phyloP scores from a whole-genome alignment of 2,329 filamentous ascomycete genomes.

The Coniochaeta sp. region DNA sequence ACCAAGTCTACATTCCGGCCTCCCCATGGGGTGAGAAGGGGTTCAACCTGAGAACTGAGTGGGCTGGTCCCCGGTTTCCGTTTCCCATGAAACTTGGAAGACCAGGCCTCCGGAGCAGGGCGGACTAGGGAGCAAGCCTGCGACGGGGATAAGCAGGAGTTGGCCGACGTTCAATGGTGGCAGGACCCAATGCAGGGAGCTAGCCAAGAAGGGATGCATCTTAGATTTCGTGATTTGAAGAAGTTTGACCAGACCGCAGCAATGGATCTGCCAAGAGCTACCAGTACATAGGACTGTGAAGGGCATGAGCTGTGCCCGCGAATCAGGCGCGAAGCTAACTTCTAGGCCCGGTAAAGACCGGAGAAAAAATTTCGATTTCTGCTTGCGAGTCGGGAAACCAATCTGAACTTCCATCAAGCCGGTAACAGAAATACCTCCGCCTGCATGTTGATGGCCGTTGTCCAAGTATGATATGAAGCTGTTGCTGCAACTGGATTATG shows the following conservation, averaged over 20 bases:
- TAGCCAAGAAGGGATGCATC: not conserved
- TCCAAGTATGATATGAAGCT: not conserved
- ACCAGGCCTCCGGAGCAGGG: no score
- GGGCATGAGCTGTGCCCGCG: not conserved
- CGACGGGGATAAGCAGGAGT: not conserved
- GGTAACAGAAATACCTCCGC: not conserved
- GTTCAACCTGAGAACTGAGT: not conserved
- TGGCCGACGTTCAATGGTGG: not conserved
- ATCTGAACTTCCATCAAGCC: not conserved
- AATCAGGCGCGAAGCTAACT: not conserved
- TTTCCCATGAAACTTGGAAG: not conserved
- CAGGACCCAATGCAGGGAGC: not conserved
- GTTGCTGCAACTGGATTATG: not conserved
- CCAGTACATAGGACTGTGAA: not conserved
- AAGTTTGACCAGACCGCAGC: not conserved
- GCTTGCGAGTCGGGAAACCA: no score
- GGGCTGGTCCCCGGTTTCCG: not conserved
- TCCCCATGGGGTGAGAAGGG: not conserved
- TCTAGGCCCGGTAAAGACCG: not conserved
- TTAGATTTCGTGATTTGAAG: not conserved
- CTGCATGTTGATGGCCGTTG: not conserved
- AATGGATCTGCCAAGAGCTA: not conserved
- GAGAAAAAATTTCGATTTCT: not conserved
- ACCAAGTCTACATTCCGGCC: not conserved
- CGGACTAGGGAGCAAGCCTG: not conserved